These are phyloP conservation scores for Paxillus rubicundulus DNA, from an alignment of 768 basidiomycete species.

Conservation along the genomic window DNA sequence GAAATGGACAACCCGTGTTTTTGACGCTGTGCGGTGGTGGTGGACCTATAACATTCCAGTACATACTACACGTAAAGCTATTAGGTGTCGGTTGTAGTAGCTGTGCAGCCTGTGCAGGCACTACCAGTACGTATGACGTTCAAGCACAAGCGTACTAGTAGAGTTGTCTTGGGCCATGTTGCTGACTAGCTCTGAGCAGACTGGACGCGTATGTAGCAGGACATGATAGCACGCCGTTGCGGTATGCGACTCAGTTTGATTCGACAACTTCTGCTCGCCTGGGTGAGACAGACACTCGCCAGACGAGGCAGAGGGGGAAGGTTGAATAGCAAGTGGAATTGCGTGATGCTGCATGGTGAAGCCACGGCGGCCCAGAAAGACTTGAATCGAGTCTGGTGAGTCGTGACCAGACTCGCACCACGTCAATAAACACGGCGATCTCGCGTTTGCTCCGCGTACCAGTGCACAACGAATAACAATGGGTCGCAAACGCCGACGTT, in stretches of 20 bases:
- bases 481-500: constrained; percentile 48
- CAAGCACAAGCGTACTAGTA: too few relatives aligned
- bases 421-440: not conserved
- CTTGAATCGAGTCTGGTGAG: too few relatives aligned
- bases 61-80: not conserved
- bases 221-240: too few relatives aligned
- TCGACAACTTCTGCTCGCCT: not conserved
- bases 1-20: not conserved
- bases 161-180: too few relatives aligned
- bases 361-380: too few relatives aligned
- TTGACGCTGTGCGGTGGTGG: not conserved
- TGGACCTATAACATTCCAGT: constrained; percentile 9
- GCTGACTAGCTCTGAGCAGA: too few relatives aligned
- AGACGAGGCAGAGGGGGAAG: not conserved
- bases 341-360: not conserved
- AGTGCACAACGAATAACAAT: constrained; percentile 16
- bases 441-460: constrained; percentile 1
- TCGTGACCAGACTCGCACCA: too few relatives aligned
- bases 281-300: not conserved
- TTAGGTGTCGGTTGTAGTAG: not conserved
- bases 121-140: not conserved
- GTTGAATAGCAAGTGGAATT: not conserved
- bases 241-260: too few relatives aligned
- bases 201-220: too few relatives aligned
- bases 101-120: not conserved